Base-by-base conservation (phyloP, 495 filamentous ascomycete species). In the Xylaria curta region DNA sequence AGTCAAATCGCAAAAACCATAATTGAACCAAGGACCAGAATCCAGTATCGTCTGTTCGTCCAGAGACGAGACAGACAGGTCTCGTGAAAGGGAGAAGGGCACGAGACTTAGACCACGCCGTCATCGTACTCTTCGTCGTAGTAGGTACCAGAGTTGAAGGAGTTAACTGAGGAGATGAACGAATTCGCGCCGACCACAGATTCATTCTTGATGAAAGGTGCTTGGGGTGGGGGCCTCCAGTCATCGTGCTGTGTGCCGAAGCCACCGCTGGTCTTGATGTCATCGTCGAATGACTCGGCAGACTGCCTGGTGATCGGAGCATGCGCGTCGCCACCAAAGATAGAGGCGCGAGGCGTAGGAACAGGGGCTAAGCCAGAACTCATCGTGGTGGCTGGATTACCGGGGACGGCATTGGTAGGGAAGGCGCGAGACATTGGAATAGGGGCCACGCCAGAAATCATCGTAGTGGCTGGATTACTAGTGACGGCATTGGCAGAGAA, bases 311-410 rank as follows among this genome's bases (percentile, higher is more conserved):
- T 2, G 17, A 4, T 13, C 28, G 49, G 66, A 12, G 12, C 38
- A 38, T 12, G 28, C 24, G 36, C 51, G 28, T 26, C 71, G 24
- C 71, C 73, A 31, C 75, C 73, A 65, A 77, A 77, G 66, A 77
- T 46, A 1, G 74, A 72, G 33, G 10, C 12, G 59, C 6, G 31
- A 24, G 60, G 3, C 24, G 5, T 24, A 53, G 49, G 21, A 13
- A 24, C 44, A 51, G 49, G 36, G 54, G 53, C 10, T 51, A 19
- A 61, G 36, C 8, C 49, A 44, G 46, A 2, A 21, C 13, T 26
- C n/a, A 9, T 21, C 4, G 49, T 9, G 13, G 12, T 13, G 40
- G 13, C 13, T n/a, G 33, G 46, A 42, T 15, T 47, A 47, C 44
- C 44, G 19, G 44, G 19, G 15, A 15, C 15, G n/a, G 42, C 56